Percentiles rank a stretch among this genome's conserved stretches.
These are phyloP conservation scores for Suhomyces coccinellae DNA, from an alignment of 1,139 yeast species.

Conservation along the genomic window DNA sequence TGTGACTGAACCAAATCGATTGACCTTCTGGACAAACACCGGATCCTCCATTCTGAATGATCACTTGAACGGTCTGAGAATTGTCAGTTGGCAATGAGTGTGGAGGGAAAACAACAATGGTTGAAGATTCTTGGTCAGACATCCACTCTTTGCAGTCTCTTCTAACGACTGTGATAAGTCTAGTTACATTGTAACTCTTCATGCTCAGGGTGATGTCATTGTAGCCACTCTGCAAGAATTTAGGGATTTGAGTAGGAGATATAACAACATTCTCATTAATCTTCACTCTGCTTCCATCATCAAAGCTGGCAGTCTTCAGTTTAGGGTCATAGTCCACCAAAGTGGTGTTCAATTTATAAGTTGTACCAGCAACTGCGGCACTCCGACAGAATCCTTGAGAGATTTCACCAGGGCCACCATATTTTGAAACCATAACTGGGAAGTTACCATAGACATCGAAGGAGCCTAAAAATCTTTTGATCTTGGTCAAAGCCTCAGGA, in stretches of 20 bases:
- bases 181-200: conserved; percentile 55
- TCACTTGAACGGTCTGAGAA: conserved; percentile 73
- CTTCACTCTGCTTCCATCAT: conserved; percentile 73
- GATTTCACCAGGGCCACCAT: conserved; percentile 95
- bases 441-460: conserved; percentile 92
- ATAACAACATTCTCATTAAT: conserved; percentile 76
- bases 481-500: conserved; percentile 73
- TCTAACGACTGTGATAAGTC: conserved; percentile 80
- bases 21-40: conserved; percentile 91
- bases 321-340: conserved; percentile 64
- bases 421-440: conserved; percentile 89
- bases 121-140: conserved; percentile 76
- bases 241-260: conserved; percentile 71
- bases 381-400: conserved; percentile 97
- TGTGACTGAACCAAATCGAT: conserved; percentile 85
- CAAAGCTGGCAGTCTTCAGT: conserved; percentile 65
- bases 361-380: conserved; percentile 98
- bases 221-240: conserved; percentile 38
- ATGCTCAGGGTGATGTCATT: conserved; percentile 39
- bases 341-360: conserved; percentile 76
- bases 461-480: conserved; percentile 80
- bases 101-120: conserved; percentile 94
- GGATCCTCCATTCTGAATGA: conserved; percentile 84
- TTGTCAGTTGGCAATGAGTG: conserved; percentile 69
- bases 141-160: conserved; percentile 93